Conservation (phyloP, 345 rosid species). For the Pugionium dolabratum region DNA sequence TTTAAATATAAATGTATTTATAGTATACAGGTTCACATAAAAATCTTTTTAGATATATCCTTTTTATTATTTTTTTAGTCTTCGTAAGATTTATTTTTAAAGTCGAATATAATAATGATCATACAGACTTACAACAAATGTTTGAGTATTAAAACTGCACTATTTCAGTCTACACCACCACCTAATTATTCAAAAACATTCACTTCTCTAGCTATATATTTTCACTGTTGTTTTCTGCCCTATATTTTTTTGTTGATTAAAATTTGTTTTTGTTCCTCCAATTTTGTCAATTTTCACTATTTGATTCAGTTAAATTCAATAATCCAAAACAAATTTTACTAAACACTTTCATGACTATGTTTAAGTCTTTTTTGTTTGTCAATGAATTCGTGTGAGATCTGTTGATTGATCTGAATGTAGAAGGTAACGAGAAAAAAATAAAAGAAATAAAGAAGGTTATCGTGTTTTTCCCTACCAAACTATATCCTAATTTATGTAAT, state of each 20-base stretch:
- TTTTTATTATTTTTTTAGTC: no score
- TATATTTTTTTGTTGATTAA: conserved; percentile 2
- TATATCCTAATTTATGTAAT: background rate
- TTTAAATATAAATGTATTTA: no score
- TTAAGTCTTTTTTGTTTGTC: background rate
- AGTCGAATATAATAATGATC: no score
- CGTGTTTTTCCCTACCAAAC: background rate
- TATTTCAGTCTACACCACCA: no score
- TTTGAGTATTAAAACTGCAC: no score
- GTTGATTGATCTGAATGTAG: conserved; percentile 8
- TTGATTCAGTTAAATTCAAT: background rate
- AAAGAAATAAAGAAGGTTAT: background rate
- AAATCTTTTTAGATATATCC: no score
- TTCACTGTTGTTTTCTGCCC: background rate
- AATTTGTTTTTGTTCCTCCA: background rate
- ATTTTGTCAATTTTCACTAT: background rate
- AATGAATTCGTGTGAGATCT: background rate
- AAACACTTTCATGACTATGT: background rate
- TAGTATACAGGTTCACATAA: no score
- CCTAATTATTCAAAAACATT: conserved; percentile 14
- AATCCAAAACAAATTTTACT: background rate
- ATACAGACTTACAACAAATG: no score
- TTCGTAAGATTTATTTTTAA: no score
- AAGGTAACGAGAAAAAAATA: background rate
- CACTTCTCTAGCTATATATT: background rate